Conservation (phyloP, 805 yeast genomes). For the Candida parachauliodes region DNA sequence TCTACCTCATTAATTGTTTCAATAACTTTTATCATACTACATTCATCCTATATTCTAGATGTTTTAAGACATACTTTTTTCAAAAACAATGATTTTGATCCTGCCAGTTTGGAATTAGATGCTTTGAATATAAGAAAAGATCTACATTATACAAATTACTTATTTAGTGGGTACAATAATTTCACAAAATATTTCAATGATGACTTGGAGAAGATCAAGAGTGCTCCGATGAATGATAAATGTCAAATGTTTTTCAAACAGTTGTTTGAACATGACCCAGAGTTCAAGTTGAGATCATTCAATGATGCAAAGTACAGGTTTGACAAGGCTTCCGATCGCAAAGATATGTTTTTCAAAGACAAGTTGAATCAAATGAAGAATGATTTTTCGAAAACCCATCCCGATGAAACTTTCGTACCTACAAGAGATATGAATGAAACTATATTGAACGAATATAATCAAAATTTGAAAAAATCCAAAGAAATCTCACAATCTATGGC, state of each 20-base stretch:
- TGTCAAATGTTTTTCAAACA: constrained; percentile 24
- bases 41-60: neutral
- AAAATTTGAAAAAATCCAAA: constrained; percentile 15
- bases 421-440: constrained; percentile 15
- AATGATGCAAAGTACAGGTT: constrained; percentile 7
- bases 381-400: constrained; percentile 5
- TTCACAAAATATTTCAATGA: constrained; percentile 12
- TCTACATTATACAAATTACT: constrained; percentile 24
- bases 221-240: constrained; percentile 16
- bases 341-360: constrained; percentile 15
- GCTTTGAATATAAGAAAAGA: constrained; percentile 13
- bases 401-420: constrained; percentile 4
- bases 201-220: constrained; percentile 8
- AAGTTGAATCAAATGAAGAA: constrained; percentile 8
- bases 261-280: constrained; percentile 16
- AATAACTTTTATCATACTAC: neutral
- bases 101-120: constrained; percentile 10
- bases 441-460: constrained; percentile 16
- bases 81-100: constrained; percentile 8
- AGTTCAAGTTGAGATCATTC: constrained; percentile 19
- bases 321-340: constrained; percentile 21
- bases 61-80: neutral
- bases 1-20: neutral
- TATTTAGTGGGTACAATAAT: constrained; percentile 17
- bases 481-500: constrained; percentile 24